Base-by-base conservation (phyloP, 352 stramenopile species). In the Globisporangium nagaii region DNA sequence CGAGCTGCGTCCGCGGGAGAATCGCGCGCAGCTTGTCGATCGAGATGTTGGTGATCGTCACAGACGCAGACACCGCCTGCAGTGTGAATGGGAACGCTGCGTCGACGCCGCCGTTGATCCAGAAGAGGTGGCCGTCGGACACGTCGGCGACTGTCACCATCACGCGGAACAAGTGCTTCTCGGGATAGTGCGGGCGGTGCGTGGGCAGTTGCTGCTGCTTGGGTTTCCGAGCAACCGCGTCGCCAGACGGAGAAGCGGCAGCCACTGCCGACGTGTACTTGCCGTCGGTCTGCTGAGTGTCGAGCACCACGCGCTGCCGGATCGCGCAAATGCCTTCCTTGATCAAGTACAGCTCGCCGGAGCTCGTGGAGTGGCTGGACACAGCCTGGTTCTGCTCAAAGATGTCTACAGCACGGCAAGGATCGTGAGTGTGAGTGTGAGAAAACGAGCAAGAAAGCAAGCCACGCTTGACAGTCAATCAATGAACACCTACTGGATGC, bases 281-380 rank as follows among this genome's bases (percentile, higher is more conserved):
- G 5, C 30, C 39, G 19, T 24, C 12, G 11, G 19, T 4, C 15
- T 48, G 35, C 17, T 48, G 46, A 2, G 37, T 48, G 9, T 53
- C 42, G 2, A 49, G 12, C 1, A 61, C 66, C 32, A 79, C 49
- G 27, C 28, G 35, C 52, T 73, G 66, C 4, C 64, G 70, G 47
- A 87, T 71, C 28, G 73, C 68, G 40, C 73, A 84, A 12, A 68
- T 64, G 28, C 76, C 76, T 40, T 82, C 64, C 43, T 82, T 84
- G 47, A 87, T 44, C 17, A 87, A 55, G 28, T 71, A 70, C 15
- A 87, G 37, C 39, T 77, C 59, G 34, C 62, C 30, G 4, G 32
- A 12, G 31, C 10, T 58, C 4, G 6, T 32, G 32, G 22, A n/a
- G 13, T 57, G 22, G 24, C 12, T 58, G 45, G 17, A 5, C 10